Percentiles rank a stretch among this genome's conserved stretches.
These are phyloP conservation scores for Candida sphagnicola DNA, from an alignment of 805 yeast genomes.

Conservation along the genomic window DNA sequence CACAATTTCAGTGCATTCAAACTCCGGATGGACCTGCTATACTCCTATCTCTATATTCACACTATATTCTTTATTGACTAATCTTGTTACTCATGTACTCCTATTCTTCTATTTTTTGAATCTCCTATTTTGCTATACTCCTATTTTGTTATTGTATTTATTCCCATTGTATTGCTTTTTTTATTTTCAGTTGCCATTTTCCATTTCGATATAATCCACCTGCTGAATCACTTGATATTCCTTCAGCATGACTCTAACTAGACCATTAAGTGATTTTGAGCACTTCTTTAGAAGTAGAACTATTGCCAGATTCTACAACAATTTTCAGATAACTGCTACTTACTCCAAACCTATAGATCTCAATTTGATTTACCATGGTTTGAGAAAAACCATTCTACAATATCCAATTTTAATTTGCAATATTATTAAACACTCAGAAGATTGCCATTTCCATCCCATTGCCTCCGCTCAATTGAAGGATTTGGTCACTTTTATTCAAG, in stretches of 20 bases:
- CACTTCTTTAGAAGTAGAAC: slow-evolving; percentile 33
- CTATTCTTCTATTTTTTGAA: too few relatives aligned
- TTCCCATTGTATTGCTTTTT: too few relatives aligned
- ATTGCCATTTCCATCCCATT: slow-evolving; percentile 22
- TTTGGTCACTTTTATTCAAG: slow-evolving; percentile 15
- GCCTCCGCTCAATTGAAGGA: slow-evolving; percentile 20
- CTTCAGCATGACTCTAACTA: slow-evolving; percentile 4
- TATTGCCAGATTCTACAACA: slow-evolving; percentile 23
- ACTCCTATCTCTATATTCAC: too few relatives aligned
- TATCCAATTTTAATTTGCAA: slow-evolving; percentile 32
- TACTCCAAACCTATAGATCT: slow-evolving; percentile 19
- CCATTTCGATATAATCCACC: too few relatives aligned
- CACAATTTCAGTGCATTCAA: too few relatives aligned
- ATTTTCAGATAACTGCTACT: slow-evolving; percentile 30
- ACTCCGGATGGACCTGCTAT: too few relatives aligned
- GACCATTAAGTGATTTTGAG: slow-evolving; percentile 29
- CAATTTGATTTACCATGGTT: slow-evolving; percentile 19
- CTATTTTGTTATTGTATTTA: too few relatives aligned
- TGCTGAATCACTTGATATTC: too few relatives aligned
- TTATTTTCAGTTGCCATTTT: too few relatives aligned
- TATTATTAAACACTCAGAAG: slow-evolving; percentile 13
- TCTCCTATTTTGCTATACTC: too few relatives aligned
- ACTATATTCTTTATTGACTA: too few relatives aligned
- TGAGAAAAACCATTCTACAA: slow-evolving; percentile 29
- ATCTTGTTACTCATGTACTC: too few relatives aligned